Percentiles rank a stretch among this genome's conserved stretches.
Conservation (phyloP, 768 basidiomycete species). For the Leccinum barrowsii region DNA sequence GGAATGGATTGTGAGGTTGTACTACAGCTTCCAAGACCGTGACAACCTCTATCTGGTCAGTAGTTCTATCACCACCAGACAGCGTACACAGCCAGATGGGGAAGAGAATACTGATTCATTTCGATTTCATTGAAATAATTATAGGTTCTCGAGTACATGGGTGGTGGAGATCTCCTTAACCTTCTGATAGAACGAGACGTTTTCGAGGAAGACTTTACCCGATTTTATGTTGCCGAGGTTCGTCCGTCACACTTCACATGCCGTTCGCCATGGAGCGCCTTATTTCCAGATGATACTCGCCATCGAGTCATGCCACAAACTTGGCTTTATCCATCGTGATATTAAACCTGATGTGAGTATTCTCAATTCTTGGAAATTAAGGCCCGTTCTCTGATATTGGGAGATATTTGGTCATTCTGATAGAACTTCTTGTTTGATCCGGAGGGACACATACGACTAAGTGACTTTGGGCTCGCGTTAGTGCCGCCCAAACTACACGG, state of each 20-base stretch:
- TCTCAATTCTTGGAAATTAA: conserved; percentile 26
- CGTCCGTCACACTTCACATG: conserved; percentile 19
- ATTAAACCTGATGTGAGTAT: conserved; percentile 86
- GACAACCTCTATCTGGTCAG: conserved; percentile 92
- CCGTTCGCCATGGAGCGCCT: conserved; percentile 22
- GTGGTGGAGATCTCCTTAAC: conserved; percentile 94
- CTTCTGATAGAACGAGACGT: conserved; percentile 89
- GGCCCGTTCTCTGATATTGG: conserved; percentile 25
- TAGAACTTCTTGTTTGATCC: conserved; percentile 96
- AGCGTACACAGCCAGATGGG: conserved; percentile 20
- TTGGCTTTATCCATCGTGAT: conserved; percentile 97
- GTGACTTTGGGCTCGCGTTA: conserved; percentile 94
- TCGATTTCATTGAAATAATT: conserved; percentile 48
- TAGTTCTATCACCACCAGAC: conserved; percentile 34
- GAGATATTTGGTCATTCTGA: conserved; percentile 19
- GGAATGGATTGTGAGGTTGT: conserved; percentile 91
- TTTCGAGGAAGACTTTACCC: conserved; percentile 86
- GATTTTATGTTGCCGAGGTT: conserved; percentile 95
- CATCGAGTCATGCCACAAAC: conserved; percentile 88
- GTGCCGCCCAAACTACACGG: conserved; percentile 37
- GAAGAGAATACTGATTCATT: conserved; percentile 44
- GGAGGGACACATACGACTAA: conserved; percentile 89
- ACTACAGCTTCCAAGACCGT: conserved; percentile 93
- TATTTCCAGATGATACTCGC: conserved; percentile 83
- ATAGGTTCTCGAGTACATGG: conserved; percentile 92